These are phyloP conservation scores for Pseudogymnoascus verrucosus DNA, from an alignment of 2,329 filamentous ascomycete genomes.

Conservation along the genomic window DNA sequence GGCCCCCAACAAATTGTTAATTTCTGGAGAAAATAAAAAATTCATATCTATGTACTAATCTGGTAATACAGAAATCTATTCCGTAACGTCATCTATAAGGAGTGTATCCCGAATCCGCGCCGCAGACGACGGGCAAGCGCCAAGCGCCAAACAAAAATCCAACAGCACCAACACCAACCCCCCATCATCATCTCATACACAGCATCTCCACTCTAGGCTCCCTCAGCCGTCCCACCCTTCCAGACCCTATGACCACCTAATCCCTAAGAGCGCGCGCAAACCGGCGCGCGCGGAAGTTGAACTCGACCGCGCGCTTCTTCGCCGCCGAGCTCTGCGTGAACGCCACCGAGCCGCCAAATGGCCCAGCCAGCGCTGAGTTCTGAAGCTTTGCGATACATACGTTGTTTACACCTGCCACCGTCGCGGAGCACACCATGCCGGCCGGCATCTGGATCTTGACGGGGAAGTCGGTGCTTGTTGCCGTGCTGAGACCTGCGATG, in stretches of 20 bases:
- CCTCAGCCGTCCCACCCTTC: not conserved
- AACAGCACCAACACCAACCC: not conserved
- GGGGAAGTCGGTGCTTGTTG: conserved; percentile 56
- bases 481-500: conserved; percentile 49
- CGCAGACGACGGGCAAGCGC: not conserved
- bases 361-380: conserved; percentile 53
- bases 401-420: conserved; percentile 48
- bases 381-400: conserved; percentile 59
- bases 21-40: not conserved
- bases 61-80: not conserved
- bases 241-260: not conserved
- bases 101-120: not conserved
- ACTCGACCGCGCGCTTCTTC: conserved; percentile 55
- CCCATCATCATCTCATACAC: not conserved
- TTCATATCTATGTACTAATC: not conserved
- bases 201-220: not conserved
- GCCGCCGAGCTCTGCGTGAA: conserved; percentile 53
- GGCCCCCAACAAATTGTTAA: not conserved
- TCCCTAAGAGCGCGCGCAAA: conserved; percentile 22
- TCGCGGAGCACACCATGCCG: conserved; percentile 58
- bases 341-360: conserved; percentile 58
- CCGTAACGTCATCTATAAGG: not conserved
- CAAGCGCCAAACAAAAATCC: conserved; percentile 2
- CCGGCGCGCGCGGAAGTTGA: conserved; percentile 32
- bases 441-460: conserved; percentile 57